phyloP scores from a whole-genome alignment of 768 basidiomycete species.

The Lactarius hatsudake region DNA sequence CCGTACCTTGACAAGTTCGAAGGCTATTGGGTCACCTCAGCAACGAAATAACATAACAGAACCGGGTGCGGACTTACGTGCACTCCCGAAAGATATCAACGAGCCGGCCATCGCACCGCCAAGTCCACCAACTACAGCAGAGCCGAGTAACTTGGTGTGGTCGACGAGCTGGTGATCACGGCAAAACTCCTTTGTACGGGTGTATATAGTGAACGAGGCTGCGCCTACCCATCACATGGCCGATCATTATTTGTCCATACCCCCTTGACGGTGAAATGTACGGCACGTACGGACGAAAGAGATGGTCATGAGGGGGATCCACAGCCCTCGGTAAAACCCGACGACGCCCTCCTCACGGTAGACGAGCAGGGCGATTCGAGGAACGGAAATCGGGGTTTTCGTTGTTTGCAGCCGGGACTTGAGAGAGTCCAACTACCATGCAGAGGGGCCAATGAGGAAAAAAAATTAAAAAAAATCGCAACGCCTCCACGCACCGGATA shows the following conservation, averaged over 20 bases:
- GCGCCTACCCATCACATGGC: slow-evolving; percentile 52
- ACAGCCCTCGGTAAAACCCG: slow-evolving; percentile 88
- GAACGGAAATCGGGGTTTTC: slow-evolving; percentile 70
- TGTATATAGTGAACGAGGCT: slow-evolving; percentile 89
- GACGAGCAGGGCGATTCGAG: slow-evolving; percentile 64
- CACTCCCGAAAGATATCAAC: slow-evolving; percentile 83
- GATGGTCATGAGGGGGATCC: slow-evolving; percentile 93
- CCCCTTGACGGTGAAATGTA: slow-evolving; percentile 8
- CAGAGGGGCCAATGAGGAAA: slow-evolving; percentile 2
- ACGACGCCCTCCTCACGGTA: slow-evolving; percentile 82
- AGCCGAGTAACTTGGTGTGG: slow-evolving; percentile 60
- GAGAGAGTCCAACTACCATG: slow-evolving; percentile 78
- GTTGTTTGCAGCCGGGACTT: slow-evolving; percentile 91
- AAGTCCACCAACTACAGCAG: slow-evolving; percentile 72
- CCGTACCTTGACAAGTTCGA: slow-evolving; percentile 93
- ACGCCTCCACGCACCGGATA: slow-evolving; percentile 56
- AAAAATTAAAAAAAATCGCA: neutral
- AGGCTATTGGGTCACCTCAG: slow-evolving; percentile 48
- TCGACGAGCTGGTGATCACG: slow-evolving; percentile 56
- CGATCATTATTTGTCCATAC: slow-evolving; percentile 16
- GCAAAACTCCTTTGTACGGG: slow-evolving; percentile 74
- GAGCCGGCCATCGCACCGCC: slow-evolving; percentile 86
- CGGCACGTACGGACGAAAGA: slow-evolving; percentile 85
- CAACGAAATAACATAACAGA: neutral
- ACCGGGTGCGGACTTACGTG: slow-evolving; percentile 57